Evolutionary conservation across 495 filamentous ascomycete species (phyloP), one percentile per base, ranked within the genome.

Genomic region (Trichoderma parareesei): DNA sequence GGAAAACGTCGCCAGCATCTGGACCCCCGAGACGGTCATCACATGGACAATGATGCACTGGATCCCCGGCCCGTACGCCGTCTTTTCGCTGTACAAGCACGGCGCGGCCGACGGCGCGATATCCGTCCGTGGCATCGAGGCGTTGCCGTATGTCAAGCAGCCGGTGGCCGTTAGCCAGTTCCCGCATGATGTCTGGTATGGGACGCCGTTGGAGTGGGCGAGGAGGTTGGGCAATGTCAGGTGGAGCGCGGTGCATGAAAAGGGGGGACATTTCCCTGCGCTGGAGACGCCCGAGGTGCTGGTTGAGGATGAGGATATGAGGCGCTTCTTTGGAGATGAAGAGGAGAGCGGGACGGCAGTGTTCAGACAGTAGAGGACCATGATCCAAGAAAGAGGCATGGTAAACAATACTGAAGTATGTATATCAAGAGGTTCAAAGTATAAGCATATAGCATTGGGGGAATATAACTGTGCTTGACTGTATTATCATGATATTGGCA

Each of bases 201-300:
- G 44, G 38, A 66, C 65, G 14, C 67, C 67, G 33, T 61, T 69
- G 16, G 65, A 69, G 10, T 69, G 67, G 67, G 67, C 67, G 11
- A 44, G n/a, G 11, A 35, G 63, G 18, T 9, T 4, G 11, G 63
- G 63, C 6, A 70, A 72, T 66, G 73, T 81, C 9, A 76, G 81
- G n/a, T 67, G 68, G 18, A 72, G 77, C 55, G 77, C 67, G 13
- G 74, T 79, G 66, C 75, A 75, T 72, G 73, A 77, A 13, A 61
- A 65, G 5, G 79, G 82, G 7, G 82, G 82, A 1, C 82, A 84
- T 71, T 84, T 84, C 71, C 79, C 79, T 6, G 79, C 82, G 10
- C 81, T 75, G 75, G 82, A 84, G 66, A 69, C 69, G 8, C 82
- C 82, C 4, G 73, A 82, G 44, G 62, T 74, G 42, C 65, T 84